Conservation (phyloP, 805 yeast genomes). For the Myxozyma kluyveri region DNA sequence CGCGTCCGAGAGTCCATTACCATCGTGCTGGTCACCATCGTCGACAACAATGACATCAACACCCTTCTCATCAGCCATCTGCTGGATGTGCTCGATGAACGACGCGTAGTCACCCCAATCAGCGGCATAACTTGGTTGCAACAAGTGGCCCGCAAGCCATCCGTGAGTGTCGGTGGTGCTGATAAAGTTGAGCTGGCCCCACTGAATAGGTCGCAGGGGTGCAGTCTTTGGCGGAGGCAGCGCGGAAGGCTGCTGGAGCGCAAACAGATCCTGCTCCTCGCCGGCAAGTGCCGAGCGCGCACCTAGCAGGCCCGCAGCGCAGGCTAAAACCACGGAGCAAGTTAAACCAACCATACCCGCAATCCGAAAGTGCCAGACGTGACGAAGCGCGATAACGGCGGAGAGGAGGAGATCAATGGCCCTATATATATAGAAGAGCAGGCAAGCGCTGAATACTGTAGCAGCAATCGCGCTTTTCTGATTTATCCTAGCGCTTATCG, state of each 20-base stretch:
- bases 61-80: slow-evolving; percentile 44
- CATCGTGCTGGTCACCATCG: slow-evolving; percentile 93
- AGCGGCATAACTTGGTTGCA: slow-evolving; percentile 72
- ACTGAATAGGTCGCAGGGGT: slow-evolving; percentile 50
- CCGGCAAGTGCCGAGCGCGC: not conserved
- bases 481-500: too few relatives aligned
- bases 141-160: slow-evolving; percentile 88
- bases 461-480: too few relatives aligned
- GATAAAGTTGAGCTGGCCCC: slow-evolving; percentile 77
- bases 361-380: too few relatives aligned
- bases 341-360: too few relatives aligned
- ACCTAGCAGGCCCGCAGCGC: slow-evolving; percentile 1
- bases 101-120: slow-evolving; percentile 92
- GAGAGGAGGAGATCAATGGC: too few relatives aligned
- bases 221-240: slow-evolving; percentile 41
- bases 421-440: too few relatives aligned
- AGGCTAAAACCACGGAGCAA: not conserved
- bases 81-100: slow-evolving; percentile 54
- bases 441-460: too few relatives aligned
- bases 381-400: too few relatives aligned
- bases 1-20: slow-evolving; percentile 79
- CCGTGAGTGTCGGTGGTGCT: slow-evolving; percentile 97
- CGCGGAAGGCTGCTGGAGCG: slow-evolving; percentile 38
- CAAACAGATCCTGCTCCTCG: slow-evolving; percentile 10
- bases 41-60: slow-evolving; percentile 75